Evolutionary conservation across 1,284 basidiomycete genomes (phyloP).

Genomic region (Gastroboletus turbinatus): DNA sequence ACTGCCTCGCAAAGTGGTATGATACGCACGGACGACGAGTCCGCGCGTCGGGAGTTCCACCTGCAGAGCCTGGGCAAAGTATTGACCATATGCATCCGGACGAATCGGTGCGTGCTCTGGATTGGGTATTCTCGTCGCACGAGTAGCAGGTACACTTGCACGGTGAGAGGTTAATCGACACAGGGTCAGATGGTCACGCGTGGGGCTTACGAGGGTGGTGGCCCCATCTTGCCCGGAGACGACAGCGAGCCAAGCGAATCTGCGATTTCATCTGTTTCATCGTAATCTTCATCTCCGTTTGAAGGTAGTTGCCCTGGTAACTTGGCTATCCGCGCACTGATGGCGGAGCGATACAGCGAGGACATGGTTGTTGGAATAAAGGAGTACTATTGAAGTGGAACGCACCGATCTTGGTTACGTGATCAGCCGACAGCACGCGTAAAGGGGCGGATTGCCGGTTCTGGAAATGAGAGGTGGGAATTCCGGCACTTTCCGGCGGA

Average conservation of each 20-base stretch:
- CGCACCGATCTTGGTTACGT: neutral
- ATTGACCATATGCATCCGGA: constrained; percentile 50
- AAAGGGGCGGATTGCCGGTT: no score
- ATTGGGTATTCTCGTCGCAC: constrained; percentile 44
- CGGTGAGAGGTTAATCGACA: constrained; percentile 1
- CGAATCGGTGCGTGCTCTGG: constrained; percentile 71
- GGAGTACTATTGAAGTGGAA: neutral
- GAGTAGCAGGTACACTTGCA: constrained; percentile 15
- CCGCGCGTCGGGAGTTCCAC: constrained; percentile 61
- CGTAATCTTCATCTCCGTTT: constrained; percentile 45
- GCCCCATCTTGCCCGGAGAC: constrained; percentile 49
- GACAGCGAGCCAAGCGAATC: constrained; percentile 64
- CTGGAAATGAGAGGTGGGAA: no score
- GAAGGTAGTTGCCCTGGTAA: constrained; percentile 52
- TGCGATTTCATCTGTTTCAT: constrained; percentile 58
- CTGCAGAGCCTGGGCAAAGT: constrained; percentile 76
- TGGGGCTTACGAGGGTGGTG: constrained; percentile 55
- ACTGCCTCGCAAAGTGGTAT: constrained; percentile 56
- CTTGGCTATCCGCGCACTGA: constrained; percentile 66
- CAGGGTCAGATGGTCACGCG: neutral
- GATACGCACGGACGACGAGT: constrained; percentile 76
- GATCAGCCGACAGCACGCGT: no score
- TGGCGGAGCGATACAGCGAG: constrained; percentile 64
- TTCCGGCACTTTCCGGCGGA: no score
- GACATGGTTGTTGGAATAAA: constrained; percentile 48